Evolutionary conservation across 306 rosid genomes (phyloP), one percentile per base, ranked within the genome.

Genomic region (Lupinus albus): DNA sequence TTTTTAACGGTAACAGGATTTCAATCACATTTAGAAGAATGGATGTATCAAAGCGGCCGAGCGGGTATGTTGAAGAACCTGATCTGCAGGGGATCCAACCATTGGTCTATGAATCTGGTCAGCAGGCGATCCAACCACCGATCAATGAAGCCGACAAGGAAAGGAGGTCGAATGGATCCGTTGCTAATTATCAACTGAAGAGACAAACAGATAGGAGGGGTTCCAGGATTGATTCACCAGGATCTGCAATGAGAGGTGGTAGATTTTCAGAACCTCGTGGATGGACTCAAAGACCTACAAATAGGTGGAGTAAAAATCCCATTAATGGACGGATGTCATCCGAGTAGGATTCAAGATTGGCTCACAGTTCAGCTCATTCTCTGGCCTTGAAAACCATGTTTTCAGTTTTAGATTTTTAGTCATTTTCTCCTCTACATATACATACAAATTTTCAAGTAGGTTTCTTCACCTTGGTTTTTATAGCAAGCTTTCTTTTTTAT

Each of bases 1-100:
- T 45, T 67, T 6, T 65, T 52, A 42, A 70, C 20, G 52, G 30
- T 42, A 36, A 16, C 58, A 94, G 99, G 86, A 94, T 90, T 72
- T 94, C 97, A 10, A 90, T 94, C 76, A 94, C 99, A 70, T 94
- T 94, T 82, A 84, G 99, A 81, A 94, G 82, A 79, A 94, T 94
- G 91, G 89, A 88, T 66, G 86, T 28, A 52, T 72, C 84, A 41
- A 89, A 85, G 73, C 68, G 91, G 63, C 96, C 97, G 2, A 0
- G 11, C 4, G 83, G 74, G 13, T 86, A 64, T 66, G 62, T 67
- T 35, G 78, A 85, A 35, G 96, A 88, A 80, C 92, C 97, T 35
- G 99, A 86, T 82, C 82, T 94, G 38, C 38, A 33, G 38, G 8
- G 7, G 38, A 33, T 33, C 38, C 38, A 33, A 6, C 38, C 38